Percentiles rank a stretch among this genome's conserved stretches.
These are phyloP conservation scores for Tinospora cordifolia DNA, from an alignment of 164 flowering plant species.

Conservation along the genomic window DNA sequence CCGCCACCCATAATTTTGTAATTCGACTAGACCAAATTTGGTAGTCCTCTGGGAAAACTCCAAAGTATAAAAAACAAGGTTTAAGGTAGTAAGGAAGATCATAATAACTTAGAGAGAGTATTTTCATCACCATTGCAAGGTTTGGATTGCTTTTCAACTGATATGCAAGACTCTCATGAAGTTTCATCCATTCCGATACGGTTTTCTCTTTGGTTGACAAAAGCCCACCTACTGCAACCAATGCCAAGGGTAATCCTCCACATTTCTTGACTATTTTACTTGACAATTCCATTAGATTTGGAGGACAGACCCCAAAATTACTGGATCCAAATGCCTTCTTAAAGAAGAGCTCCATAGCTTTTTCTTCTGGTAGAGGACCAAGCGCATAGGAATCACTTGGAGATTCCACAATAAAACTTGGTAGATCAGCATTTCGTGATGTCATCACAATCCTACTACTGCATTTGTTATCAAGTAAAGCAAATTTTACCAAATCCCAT, in stretches of 20 bases:
- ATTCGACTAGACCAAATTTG: neutral
- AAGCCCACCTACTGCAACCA: slow-evolving; percentile 4
- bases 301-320: neutral
- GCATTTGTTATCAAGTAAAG: neutral
- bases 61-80: slow-evolving; percentile 9
- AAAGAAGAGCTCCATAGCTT: slow-evolving; percentile 6
- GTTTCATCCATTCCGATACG: neutral
- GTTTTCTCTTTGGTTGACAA: slow-evolving; percentile 5
- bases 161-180: neutral
- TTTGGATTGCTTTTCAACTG: neutral
- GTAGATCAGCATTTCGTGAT: slow-evolving; percentile 1
- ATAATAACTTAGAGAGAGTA: neutral
- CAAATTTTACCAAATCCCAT: slow-evolving; percentile 1
- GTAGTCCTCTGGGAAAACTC: slow-evolving; percentile 12
- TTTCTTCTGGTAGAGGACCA: neutral
- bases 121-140: neutral
- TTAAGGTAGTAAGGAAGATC: slow-evolving; percentile 7
- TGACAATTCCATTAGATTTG: slow-evolving; percentile 1
- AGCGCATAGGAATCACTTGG: neutral
- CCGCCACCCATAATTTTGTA: slow-evolving; percentile 6
- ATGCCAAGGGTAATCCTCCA: slow-evolving; percentile 9
- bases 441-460: slow-evolving; percentile 4
- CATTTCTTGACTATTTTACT: slow-evolving; percentile 3
- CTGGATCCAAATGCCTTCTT: slow-evolving; percentile 5
- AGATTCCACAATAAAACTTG: neutral